These are phyloP conservation scores for Leucocoprinus leucothites DNA, from an alignment of 768 basidiomycete species.

Conservation along the genomic window DNA sequence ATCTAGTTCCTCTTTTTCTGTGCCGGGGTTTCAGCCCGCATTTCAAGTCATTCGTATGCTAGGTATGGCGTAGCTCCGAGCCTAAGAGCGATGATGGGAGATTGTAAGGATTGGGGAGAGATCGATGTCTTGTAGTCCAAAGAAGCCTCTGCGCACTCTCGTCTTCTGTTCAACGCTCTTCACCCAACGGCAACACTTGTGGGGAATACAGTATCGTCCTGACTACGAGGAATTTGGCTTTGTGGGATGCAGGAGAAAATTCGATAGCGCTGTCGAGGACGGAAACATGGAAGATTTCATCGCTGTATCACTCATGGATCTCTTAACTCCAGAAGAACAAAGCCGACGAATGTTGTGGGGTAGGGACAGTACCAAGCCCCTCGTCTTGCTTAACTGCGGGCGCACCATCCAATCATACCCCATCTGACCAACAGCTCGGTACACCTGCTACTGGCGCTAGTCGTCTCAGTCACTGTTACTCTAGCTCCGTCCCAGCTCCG, in stretches of 20 bases:
- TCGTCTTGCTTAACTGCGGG: conserved; percentile 16
- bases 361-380: conserved; percentile 41
- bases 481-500: conserved; percentile 78
- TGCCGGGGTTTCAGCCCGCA: conserved; percentile 59
- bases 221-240: conserved; percentile 33
- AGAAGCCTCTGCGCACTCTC: conserved; percentile 8
- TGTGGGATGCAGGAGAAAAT: too few species aligned
- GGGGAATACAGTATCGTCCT: too few species aligned
- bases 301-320: conserved; percentile 83
- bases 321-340: conserved; percentile 86
- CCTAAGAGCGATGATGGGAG: conserved; percentile 56
- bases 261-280: conserved; percentile 55
- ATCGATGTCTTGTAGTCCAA: conserved; percentile 8
- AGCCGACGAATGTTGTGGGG: conserved; percentile 78
- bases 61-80: conserved; percentile 59
- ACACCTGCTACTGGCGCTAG: conserved; percentile 12
- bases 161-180: conserved; percentile 16
- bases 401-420: conserved; percentile 6
- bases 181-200: too few species aligned
- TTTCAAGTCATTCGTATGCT: conserved; percentile 41
- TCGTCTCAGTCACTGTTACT: conserved; percentile 63
- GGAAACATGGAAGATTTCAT: conserved; percentile 88
- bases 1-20: conserved; percentile 72
- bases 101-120: conserved; percentile 35
- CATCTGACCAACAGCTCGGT: background rate